phyloP scores from a whole-genome alignment of 2,329 filamentous ascomycete genomes.

The Metarhizium robertsii region DNA sequence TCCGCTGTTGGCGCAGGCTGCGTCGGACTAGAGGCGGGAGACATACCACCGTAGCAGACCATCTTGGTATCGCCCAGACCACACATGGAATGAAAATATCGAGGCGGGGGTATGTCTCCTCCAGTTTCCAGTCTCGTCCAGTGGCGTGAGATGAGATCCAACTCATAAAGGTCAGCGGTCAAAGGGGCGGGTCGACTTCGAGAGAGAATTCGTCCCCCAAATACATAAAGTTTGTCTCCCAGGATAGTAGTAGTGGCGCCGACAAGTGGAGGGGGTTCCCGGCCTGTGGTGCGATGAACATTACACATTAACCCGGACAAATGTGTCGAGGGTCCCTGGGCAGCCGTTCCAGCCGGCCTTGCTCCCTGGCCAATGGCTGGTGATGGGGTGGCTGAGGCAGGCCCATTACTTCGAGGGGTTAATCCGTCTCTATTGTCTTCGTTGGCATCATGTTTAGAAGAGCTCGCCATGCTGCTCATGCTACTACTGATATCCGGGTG shows the following conservation, averaged over 20 bases:
- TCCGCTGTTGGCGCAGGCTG: slow-evolving; percentile 30
- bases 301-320: slow-evolving; percentile 61
- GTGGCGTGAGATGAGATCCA: slow-evolving; percentile 83
- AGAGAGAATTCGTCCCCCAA: slow-evolving; percentile 83
- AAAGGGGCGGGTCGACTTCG: slow-evolving; percentile 69
- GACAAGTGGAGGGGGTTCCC: slow-evolving; percentile 82
- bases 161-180: slow-evolving; percentile 84
- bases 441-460: slow-evolving; percentile 31
- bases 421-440: slow-evolving; percentile 37
- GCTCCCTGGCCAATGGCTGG: slow-evolving; percentile 35
- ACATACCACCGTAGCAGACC: slow-evolving; percentile 98
- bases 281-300: slow-evolving; percentile 77
- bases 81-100: slow-evolving; percentile 97
- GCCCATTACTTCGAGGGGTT: slow-evolving; percentile 43
- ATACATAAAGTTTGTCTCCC: slow-evolving; percentile 93
- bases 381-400: slow-evolving; percentile 47
- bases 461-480: slow-evolving; percentile 36
- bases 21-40: slow-evolving; percentile 49
- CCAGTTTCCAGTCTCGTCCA: slow-evolving; percentile 83
- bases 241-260: slow-evolving; percentile 92
- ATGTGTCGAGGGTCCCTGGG: slow-evolving; percentile 43
- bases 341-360: slow-evolving; percentile 24
- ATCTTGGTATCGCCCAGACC: slow-evolving; percentile 88
- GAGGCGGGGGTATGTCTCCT: slow-evolving; percentile 79
- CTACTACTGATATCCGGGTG: slow-evolving; percentile 33